These are phyloP conservation scores for Triticum turgidum DNA, from an alignment of 176 grass and related monocot species.

Conservation along the genomic window DNA sequence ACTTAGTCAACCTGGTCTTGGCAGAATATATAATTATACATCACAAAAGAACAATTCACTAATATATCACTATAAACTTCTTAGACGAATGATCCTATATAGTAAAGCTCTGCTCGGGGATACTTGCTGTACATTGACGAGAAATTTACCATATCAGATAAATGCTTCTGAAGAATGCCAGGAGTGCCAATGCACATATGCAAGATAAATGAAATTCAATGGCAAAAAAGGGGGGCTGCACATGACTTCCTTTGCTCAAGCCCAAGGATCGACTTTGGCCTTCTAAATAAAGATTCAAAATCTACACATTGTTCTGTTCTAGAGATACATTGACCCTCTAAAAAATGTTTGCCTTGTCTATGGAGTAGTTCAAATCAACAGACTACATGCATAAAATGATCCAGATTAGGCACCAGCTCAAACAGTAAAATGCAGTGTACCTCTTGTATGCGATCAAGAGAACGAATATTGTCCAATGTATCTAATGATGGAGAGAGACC, in stretches of 20 bases:
- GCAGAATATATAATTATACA: slow-evolving; percentile 8
- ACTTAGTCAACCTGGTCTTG: neutral
- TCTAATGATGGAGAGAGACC: slow-evolving; percentile 97
- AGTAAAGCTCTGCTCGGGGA: neutral
- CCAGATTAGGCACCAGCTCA: slow-evolving; percentile 8
- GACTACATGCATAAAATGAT: neutral
- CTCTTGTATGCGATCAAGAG: slow-evolving; percentile 97
- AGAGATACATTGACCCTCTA: neutral
- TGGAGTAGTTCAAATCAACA: slow-evolving; percentile 2
- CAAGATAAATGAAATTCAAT: slow-evolving; percentile 16
- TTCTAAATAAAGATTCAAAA: slow-evolving; percentile 7
- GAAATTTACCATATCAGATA: neutral
- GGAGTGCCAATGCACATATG: neutral
- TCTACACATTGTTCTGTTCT: neutral
- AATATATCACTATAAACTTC: neutral
- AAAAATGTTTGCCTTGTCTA: neutral
- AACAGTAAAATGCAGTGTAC: slow-evolving; percentile 36
- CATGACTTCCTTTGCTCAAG: neutral
- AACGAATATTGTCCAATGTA: slow-evolving; percentile 94
- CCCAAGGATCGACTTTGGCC: neutral
- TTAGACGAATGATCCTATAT: neutral
- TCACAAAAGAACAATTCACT: neutral
- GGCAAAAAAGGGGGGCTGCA: neutral
- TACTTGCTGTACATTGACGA: neutral
- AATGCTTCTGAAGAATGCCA: neutral